phyloP scores from a whole-genome alignment of 2,329 filamentous ascomycete species.

The Fusarium continuum region DNA sequence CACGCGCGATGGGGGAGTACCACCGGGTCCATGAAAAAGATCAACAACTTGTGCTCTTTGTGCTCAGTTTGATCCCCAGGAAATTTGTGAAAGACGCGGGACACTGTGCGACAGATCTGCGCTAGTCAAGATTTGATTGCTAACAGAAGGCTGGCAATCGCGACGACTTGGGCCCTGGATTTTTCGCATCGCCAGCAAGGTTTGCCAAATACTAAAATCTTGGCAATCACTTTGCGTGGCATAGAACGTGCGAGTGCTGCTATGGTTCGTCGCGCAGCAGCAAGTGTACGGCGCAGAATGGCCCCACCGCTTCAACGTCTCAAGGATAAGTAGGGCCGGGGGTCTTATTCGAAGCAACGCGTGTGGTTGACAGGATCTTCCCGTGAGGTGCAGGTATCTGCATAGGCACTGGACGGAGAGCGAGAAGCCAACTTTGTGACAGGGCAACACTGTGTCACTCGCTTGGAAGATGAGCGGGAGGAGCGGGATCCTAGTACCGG shows the following conservation, averaged over 20 bases:
- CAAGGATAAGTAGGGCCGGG: slow-evolving; percentile 32
- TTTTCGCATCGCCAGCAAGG: slow-evolving; percentile 17
- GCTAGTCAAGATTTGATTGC: slow-evolving; percentile 44
- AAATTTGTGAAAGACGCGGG: slow-evolving; percentile 15
- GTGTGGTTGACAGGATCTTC: slow-evolving; percentile 31
- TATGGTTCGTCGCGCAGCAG: slow-evolving; percentile 43
- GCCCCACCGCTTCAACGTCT: slow-evolving; percentile 41
- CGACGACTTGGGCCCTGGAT: slow-evolving; percentile 3
- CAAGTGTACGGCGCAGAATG: slow-evolving; percentile 42
- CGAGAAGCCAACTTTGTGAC: slow-evolving; percentile 18
- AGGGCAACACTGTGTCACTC: slow-evolving; percentile 36
- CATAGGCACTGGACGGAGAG: background rate
- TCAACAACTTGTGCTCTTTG: slow-evolving; percentile 34
- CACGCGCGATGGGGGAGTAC: slow-evolving; percentile 38
- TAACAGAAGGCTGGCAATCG: slow-evolving; percentile 34
- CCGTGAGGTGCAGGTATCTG: slow-evolving; percentile 18
- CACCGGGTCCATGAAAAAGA: slow-evolving; percentile 33
- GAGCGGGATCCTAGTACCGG: slow-evolving; percentile 15
- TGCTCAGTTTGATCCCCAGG: slow-evolving; percentile 41
- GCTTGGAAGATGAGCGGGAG: slow-evolving; percentile 28
- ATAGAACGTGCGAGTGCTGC: background rate
- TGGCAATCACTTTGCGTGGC: background rate
- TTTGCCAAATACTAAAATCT: background rate
- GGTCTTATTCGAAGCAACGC: slow-evolving; percentile 10
- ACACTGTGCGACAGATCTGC: slow-evolving; percentile 45